Conservation (phyloP, 805 yeast species). For the Kazachstania africana region DNA sequence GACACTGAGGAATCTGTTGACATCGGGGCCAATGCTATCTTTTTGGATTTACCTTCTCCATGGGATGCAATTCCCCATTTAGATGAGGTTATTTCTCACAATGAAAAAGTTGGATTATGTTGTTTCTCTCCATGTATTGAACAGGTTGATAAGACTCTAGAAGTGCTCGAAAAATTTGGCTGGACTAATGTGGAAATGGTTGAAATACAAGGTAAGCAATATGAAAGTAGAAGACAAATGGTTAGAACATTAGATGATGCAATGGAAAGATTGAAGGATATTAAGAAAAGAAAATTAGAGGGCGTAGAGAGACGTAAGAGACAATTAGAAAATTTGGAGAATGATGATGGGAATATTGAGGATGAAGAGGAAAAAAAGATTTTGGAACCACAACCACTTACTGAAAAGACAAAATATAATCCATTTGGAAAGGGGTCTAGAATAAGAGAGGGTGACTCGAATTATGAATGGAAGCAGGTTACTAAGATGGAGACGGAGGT, state of each 20-base stretch:
- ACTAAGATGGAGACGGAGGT: slow-evolving; percentile 74
- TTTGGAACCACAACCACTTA: slow-evolving; percentile 15
- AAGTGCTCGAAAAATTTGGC: slow-evolving; percentile 58
- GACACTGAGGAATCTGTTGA: slow-evolving; percentile 16
- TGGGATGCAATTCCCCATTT: slow-evolving; percentile 89
- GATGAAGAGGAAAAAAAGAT: slow-evolving; percentile 7
- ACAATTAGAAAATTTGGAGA: slow-evolving; percentile 16
- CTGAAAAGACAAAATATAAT: slow-evolving; percentile 50
- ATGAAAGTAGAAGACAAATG: slow-evolving; percentile 89
- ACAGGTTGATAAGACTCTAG: slow-evolving; percentile 83
- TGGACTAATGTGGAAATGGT: slow-evolving; percentile 89
- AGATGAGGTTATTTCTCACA: slow-evolving; percentile 40
- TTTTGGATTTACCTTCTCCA: slow-evolving; percentile 90
- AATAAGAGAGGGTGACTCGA: slow-evolving; percentile 76
- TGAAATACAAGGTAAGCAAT: slow-evolving; percentile 71
- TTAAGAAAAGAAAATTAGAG: slow-evolving; percentile 56
- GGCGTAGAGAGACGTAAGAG: slow-evolving; percentile 48
- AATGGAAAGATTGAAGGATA: slow-evolving; percentile 64
- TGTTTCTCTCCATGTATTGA: slow-evolving; percentile 98
- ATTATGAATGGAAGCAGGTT: slow-evolving; percentile 73
- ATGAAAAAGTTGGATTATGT: slow-evolving; percentile 58
- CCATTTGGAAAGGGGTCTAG: slow-evolving; percentile 90
- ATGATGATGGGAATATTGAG: slow-evolving; percentile 19
- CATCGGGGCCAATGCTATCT: slow-evolving; percentile 61
- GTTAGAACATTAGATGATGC: slow-evolving; percentile 72